phyloP scores from a whole-genome alignment of 108 stramenopile species.

The Epipyxis sp. region DNA sequence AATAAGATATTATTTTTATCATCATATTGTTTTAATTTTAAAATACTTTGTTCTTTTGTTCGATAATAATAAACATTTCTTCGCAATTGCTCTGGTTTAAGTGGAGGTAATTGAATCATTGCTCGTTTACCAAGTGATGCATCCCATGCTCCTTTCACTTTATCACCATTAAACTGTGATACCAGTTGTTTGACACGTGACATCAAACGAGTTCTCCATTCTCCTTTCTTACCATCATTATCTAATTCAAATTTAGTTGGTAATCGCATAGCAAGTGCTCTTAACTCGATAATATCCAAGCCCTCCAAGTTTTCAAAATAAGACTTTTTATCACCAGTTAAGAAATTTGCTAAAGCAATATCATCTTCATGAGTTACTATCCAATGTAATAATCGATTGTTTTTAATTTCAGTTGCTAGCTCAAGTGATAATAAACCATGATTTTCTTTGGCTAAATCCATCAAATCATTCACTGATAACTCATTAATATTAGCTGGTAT shows the following conservation, averaged over 20 bases:
- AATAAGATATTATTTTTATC: constrained; percentile 2
- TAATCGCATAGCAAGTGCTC: constrained; percentile 41
- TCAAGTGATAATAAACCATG: neutral
- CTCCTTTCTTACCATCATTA: constrained; percentile 50
- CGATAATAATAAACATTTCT: constrained; percentile 45
- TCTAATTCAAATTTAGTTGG: constrained; percentile 54
- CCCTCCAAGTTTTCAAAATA: constrained; percentile 45
- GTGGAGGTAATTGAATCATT: constrained; percentile 36
- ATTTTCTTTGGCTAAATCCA: neutral
- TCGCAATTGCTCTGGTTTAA: constrained; percentile 36
- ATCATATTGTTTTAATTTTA: constrained; percentile 24
- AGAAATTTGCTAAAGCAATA: constrained; percentile 46
- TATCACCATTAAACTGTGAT: constrained; percentile 48
- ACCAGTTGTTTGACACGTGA: constrained; percentile 43
- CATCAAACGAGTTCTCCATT: constrained; percentile 48
- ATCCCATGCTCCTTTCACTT: constrained; percentile 53
- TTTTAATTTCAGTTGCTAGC: constrained; percentile 27
- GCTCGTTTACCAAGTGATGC: constrained; percentile 17
- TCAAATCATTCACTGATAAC: neutral
- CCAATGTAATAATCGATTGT: constrained; percentile 50
- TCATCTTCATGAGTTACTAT: constrained; percentile 48
- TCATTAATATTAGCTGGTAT: neutral
- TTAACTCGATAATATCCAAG: constrained; percentile 51
- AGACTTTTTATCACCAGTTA: constrained; percentile 29
- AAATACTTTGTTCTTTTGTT: constrained; percentile 32